Base-by-base conservation (phyloP, 768 basidiomycete species). In the Candolleomyces aberdarensis region DNA sequence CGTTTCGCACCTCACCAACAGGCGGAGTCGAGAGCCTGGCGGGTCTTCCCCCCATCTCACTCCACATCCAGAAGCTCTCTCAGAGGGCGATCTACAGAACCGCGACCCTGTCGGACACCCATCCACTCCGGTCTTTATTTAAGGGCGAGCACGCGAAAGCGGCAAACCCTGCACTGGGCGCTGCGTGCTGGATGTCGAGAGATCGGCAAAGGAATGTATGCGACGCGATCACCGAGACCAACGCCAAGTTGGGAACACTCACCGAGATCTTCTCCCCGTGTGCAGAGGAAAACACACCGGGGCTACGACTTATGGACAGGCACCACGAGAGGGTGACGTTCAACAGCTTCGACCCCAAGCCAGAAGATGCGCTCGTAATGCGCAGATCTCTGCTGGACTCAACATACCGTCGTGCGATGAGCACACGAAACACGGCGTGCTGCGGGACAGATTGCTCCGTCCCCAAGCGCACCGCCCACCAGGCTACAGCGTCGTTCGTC, bases 1-100 rank as follows among this genome's bases (percentile, higher is more conserved):
- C 40, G 10, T 60, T 60, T n/a, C 50, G 39, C 19, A 60, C 51
- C 3, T 43, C 50, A 17, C 59, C 59, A 17, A n/a, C 49, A 14
- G 58, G 58, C 6, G 58, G 58, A 3, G 10, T 36, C 9, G 50
- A 53, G 36, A 11, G 39, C 3, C 50, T 60, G 5, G 58, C 22
- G 15, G 58, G 58, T n/a, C n/a, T n/a, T n/a, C n/a, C n/a, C n/a
- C n/a, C n/a, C n/a, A n/a, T n/a, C n/a, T n/a, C n/a, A n/a, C n/a
- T n/a, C n/a, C n/a, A n/a, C n/a, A n/a, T n/a, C n/a, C n/a, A n/a
- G n/a, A n/a, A n/a, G n/a, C n/a, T n/a, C n/a, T n/a, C n/a, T n/a
- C n/a, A n/a, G n/a, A n/a, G n/a, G n/a, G n/a, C n/a, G n/a, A n/a
- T n/a, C n/a, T n/a, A n/a, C n/a, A n/a, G n/a, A n/a, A n/a, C n/a